A percentile compares a stretch with the other conserved stretches of the same genome.
Conservation (phyloP, 352 stramenopile genomes). For the Pythium pyrilobum region DNA sequence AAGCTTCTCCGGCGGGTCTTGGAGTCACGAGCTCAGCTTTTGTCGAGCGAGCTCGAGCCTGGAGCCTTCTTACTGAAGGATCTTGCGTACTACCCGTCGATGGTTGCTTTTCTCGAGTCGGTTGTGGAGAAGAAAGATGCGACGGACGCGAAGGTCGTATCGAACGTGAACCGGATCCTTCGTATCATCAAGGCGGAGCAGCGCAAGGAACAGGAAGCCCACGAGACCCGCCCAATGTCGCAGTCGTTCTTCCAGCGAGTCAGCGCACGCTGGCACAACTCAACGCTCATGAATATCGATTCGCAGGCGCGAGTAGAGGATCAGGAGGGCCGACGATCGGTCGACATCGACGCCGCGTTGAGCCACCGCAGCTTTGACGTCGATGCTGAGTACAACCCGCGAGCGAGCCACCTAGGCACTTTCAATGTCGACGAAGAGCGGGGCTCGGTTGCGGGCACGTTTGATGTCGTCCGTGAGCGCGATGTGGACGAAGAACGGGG, state of each 20-base stretch:
- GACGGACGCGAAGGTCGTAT: conserved; percentile 42
- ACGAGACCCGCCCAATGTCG: conserved; percentile 24
- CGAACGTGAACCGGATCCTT: conserved; percentile 70
- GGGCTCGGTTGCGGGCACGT: too few relatives aligned
- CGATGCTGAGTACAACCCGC: conserved; percentile 34
- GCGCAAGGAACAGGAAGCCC: conserved; percentile 29
- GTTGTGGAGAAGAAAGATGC: conserved; percentile 18
- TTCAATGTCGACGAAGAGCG: conserved; percentile 25
- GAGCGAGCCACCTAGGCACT: conserved; percentile 37
- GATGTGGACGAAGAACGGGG: conserved; percentile 3
- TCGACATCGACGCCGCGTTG: conserved; percentile 14
- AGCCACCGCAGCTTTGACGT: conserved; percentile 46
- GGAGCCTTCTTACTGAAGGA: conserved; percentile 51
- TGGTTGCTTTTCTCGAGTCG: conserved; percentile 32
- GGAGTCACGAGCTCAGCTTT: conserved; percentile 41
- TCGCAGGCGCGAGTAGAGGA: not conserved
- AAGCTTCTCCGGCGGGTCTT: conserved; percentile 73
- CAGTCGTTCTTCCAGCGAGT: conserved; percentile 61
- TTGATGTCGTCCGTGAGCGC: conserved; percentile 23
- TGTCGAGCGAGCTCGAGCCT: conserved; percentile 19
- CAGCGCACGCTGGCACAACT: conserved; percentile 61
- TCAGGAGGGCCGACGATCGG: not conserved
- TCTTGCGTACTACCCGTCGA: conserved; percentile 56
- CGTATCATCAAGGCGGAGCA: conserved; percentile 65
- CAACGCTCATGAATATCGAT: conserved; percentile 45